Conservation (phyloP, 169 alveolate species). For the Plasmodium coatneyi region DNA sequence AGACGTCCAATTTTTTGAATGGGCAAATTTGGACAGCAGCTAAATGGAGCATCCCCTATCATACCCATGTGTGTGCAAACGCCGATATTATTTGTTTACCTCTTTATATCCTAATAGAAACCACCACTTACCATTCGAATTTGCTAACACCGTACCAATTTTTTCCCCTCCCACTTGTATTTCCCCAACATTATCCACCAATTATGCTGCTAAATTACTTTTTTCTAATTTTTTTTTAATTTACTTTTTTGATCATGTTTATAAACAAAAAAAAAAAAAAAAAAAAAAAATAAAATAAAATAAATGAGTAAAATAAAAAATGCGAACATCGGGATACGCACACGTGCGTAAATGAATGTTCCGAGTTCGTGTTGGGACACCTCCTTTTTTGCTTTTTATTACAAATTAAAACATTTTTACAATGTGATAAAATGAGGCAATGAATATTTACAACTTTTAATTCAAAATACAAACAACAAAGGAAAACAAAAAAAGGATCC, state of each 20-base stretch:
- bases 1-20: not conserved
- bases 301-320: not conserved
- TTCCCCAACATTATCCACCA: not conserved
- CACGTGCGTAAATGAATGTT: not conserved
- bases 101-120: not conserved
- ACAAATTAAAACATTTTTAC: slow-evolving; percentile 54
- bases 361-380: not conserved
- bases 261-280: slow-evolving; percentile 29
- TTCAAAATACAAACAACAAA: slow-evolving; percentile 58
- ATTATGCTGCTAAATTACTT: not conserved
- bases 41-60: not conserved
- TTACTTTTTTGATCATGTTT: slow-evolving; percentile 11
- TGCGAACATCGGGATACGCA: not conserved
- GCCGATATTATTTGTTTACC: not conserved
- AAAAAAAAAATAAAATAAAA: slow-evolving; percentile 10
- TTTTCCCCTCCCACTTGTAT: not conserved
- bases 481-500: not conserved
- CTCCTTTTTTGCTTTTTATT: not conserved
- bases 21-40: not conserved
- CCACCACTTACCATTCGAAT: not conserved
- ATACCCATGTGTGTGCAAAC: not conserved
- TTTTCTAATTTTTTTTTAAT: slow-evolving; percentile 13
- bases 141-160: not conserved
- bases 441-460: slow-evolving; percentile 28
- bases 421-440: slow-evolving; percentile 4